Conservation (phyloP, 1,284 basidiomycete genomes). For the Anthracocystis setariae region DNA sequence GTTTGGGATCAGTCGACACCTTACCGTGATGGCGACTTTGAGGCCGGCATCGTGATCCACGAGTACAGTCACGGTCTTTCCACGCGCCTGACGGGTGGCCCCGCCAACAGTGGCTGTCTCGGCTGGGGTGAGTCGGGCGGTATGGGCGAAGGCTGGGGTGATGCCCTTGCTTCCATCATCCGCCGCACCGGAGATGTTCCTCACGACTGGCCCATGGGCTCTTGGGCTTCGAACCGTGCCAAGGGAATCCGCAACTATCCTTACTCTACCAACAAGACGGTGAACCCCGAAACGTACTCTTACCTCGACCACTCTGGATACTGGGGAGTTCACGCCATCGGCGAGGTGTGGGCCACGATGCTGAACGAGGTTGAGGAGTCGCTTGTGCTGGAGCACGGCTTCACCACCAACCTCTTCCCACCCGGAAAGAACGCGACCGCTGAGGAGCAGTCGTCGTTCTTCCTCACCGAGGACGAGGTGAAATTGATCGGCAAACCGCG, state of each 20-base stretch:
- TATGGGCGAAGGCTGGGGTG: slow-evolving; percentile 88
- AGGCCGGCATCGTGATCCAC: slow-evolving; percentile 70
- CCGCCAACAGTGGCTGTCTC: slow-evolving; percentile 83
- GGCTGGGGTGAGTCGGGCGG: slow-evolving; percentile 95
- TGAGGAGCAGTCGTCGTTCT: slow-evolving; percentile 41
- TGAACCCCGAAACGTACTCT: slow-evolving; percentile 93
- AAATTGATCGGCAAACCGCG: slow-evolving; percentile 68
- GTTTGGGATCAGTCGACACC: slow-evolving; percentile 77
- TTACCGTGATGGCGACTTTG: slow-evolving; percentile 91
- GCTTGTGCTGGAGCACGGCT: slow-evolving; percentile 56
- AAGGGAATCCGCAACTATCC: slow-evolving; percentile 85
- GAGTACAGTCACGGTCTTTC: slow-evolving; percentile 81
- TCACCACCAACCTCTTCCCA: slow-evolving; percentile 51
- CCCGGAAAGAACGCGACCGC: slow-evolving; percentile 48
- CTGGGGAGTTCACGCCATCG: slow-evolving; percentile 77
- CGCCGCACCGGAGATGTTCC: slow-evolving; percentile 75
- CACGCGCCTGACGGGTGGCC: slow-evolving; percentile 92
- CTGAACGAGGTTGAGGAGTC: slow-evolving; percentile 74
- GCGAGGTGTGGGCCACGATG: slow-evolving; percentile 95
- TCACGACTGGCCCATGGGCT: slow-evolving; percentile 77
- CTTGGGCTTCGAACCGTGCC: slow-evolving; percentile 85
- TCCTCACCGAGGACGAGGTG: slow-evolving; percentile 50
- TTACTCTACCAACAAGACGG: slow-evolving; percentile 72
- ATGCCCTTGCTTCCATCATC: slow-evolving; percentile 71
- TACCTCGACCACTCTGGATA: slow-evolving; percentile 89